Base-by-base conservation (phyloP, 495 filamentous ascomycete genomes). In the Penicillium odoratum region DNA sequence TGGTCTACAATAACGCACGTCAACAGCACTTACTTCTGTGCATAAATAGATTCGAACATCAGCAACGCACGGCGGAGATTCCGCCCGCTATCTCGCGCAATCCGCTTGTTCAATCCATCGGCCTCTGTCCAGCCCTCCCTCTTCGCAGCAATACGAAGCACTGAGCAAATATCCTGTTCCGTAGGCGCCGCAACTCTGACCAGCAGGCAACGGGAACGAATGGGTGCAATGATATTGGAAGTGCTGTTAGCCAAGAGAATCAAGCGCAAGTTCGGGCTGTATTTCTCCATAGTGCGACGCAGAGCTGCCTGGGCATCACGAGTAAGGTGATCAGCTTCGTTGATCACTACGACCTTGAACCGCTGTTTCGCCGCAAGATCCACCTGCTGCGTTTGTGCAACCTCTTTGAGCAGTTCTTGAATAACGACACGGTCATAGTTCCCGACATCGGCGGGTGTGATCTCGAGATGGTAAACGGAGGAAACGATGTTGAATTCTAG, bases 341-440 rank as follows among this genome's bases (percentile, higher is more conserved):
- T 98, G 79, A 98, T 97, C 36, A 98, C 92, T 3, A 98, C 95
- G 11, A 98, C 91, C 77, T 98, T 98, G 79, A 98, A 98, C 45
- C 85, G 82, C 69, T 98, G 94, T 68, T 85, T 89, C 29, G 95
- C 94, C 7, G 83, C 73, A 55, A 90, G 81, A 69, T 98, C 94
- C 13, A 98, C 95, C 74, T 98, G 95, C 74, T 98, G 95, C 28
- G 94, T 98, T 74, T 98, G 94, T 34, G 95, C 94, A 9, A 98
- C 92, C 73, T 98, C 94, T 72, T 98, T 98, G 31, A 98, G 82
- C 43, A 98, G 79, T 69, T 97, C 93, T 68, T 98, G 95, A 13
- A 98, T 75, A 9, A 98, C 93, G 2, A 98, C 95, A 48, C 94
- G 83, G 72, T 98, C 94, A 64, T 96, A 95, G 65, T 86, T 93